These are phyloP conservation scores for Epichloe glyceriae DNA, from an alignment of 2,329 filamentous ascomycete species.

Conservation along the genomic window DNA sequence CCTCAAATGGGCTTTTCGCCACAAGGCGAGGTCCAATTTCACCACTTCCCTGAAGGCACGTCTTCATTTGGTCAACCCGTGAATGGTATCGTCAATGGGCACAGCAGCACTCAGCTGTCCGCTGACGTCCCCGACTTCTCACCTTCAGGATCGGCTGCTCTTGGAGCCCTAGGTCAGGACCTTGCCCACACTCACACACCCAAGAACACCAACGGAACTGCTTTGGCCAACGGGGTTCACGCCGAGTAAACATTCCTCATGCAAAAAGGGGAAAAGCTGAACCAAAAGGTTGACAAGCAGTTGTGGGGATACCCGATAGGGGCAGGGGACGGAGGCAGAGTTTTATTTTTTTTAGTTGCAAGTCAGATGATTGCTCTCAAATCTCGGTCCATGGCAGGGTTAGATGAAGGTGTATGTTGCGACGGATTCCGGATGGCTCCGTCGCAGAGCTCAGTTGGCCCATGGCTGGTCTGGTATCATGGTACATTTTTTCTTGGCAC, in stretches of 20 bases:
- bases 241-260: neutral
- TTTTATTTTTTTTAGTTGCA: neutral
- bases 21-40: constrained; percentile 16
- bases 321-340: neutral
- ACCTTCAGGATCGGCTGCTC: constrained; percentile 15
- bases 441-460: neutral
- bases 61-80: constrained; percentile 24
- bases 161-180: neutral
- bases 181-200: neutral
- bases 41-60: constrained; percentile 19
- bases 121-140: constrained; percentile 28
- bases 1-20: constrained; percentile 16
- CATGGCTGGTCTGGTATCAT: neutral
- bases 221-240: constrained; percentile 4
- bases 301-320: neutral
- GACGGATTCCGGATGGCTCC: neutral
- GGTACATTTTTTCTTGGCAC: neutral
- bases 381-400: neutral
- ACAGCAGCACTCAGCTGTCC: constrained; percentile 20
- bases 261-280: neutral
- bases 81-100: constrained; percentile 16
- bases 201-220: constrained; percentile 6
- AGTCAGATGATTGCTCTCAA: neutral
- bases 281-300: neutral
- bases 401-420: neutral